A percentile compares a stretch with the other conserved stretches of the same genome.
Conservation (phyloP, 2,329 filamentous ascomycete species). For the Drechslerella dactyloides region DNA sequence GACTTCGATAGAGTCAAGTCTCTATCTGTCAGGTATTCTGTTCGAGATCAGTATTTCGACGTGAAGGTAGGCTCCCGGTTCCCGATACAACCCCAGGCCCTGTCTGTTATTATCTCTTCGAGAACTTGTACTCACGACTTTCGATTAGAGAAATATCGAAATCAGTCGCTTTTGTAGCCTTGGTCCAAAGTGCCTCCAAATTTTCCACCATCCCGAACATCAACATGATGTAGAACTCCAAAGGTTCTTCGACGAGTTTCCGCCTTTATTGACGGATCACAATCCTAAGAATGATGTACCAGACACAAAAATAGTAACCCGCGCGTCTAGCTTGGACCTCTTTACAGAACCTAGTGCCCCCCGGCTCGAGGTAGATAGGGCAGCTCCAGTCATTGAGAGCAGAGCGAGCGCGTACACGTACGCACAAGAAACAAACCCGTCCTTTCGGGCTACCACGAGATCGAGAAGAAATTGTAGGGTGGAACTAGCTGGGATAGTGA, state of each 20-base stretch:
- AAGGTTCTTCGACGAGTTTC: constrained; percentile 8
- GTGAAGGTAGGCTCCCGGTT: constrained; percentile 21
- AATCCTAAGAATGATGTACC: background rate
- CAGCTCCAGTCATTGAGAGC: too few species aligned
- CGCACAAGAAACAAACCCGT: too few species aligned
- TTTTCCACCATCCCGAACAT: constrained; percentile 17
- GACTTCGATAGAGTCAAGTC: constrained; percentile 21
- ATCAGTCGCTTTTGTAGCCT: constrained; percentile 25
- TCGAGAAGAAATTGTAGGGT: too few species aligned
- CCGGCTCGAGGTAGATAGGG: too few species aligned
- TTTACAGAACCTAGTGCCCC: too few species aligned
- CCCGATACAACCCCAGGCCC: background rate
- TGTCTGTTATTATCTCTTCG: background rate
- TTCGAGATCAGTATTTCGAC: constrained; percentile 16
- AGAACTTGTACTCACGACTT: background rate
- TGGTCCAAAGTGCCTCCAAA: constrained; percentile 9
- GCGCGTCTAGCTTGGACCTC: too few species aligned
- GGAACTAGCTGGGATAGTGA: too few species aligned
- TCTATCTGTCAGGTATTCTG: constrained; percentile 8
- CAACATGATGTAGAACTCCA: constrained; percentile 14
- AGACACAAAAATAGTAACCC: background rate
- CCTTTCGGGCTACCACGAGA: too few species aligned
- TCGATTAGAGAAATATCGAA: constrained; percentile 12
- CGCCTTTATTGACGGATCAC: background rate
- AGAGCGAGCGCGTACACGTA: too few species aligned